Evolutionary conservation across 257 asterid genomes (phyloP).

Genomic region (Ilex aquifolium): DNA sequence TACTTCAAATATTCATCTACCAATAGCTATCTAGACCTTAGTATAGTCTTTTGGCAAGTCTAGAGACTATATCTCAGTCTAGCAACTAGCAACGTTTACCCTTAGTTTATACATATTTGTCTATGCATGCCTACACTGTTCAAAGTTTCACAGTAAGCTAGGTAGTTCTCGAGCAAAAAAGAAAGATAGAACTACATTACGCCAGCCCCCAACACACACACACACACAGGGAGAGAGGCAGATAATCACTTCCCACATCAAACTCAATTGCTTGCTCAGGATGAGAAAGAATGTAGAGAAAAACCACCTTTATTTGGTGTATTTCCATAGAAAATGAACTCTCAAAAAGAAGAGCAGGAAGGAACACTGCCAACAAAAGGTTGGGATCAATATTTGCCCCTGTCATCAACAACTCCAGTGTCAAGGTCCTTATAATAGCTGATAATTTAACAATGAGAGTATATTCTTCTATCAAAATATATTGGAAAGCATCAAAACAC

Average conservation of each 20-base stretch:
- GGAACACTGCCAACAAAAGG: conserved; percentile 93
- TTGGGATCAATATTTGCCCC: conserved; percentile 94
- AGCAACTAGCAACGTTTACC: too few relatives aligned
- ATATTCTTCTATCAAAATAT: neutral
- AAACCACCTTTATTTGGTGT: conserved; percentile 91
- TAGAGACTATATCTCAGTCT: too few relatives aligned
- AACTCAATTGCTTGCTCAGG: neutral
- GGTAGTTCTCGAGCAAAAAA: neutral
- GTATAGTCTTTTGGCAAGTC: too few relatives aligned
- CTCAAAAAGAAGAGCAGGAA: conserved; percentile 98
- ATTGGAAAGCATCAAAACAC: too few relatives aligned
- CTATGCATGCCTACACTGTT: too few relatives aligned
- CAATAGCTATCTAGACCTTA: too few relatives aligned
- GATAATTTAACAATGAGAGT: neutral
- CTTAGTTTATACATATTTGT: too few relatives aligned
- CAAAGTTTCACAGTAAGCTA: too few relatives aligned
- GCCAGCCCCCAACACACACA: neutral
- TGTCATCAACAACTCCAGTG: conserved; percentile 14
- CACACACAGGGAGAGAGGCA: neutral
- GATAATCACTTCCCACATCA: neutral
- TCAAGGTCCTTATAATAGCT: conserved; percentile 2
- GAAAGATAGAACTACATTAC: neutral
- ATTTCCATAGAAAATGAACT: conserved; percentile 93
- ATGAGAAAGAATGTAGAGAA: neutral
- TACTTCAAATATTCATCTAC: too few relatives aligned